phyloP scores from a whole-genome alignment of 2,329 filamentous ascomycete genomes.

The Pyrenophora seminiperda region DNA sequence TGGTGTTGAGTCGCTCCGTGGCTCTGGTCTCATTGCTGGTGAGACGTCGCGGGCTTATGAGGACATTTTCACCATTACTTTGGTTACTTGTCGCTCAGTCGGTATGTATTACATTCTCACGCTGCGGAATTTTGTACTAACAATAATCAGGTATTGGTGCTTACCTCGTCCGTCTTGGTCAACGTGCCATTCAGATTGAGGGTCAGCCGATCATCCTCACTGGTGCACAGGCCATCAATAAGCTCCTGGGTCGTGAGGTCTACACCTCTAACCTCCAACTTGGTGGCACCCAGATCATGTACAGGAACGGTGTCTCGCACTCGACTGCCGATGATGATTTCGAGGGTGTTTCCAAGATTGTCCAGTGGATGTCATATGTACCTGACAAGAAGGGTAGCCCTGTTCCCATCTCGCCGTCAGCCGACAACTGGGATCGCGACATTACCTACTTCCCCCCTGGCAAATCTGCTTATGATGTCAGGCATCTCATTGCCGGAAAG shows the following conservation, averaged over 20 bases:
- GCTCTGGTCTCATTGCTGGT: slow-evolving; percentile 96
- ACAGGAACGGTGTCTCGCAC: slow-evolving; percentile 99
- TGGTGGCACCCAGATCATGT: slow-evolving; percentile 99
- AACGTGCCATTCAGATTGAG: slow-evolving; percentile 98
- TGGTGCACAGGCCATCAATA: slow-evolving; percentile 96
- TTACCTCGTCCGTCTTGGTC: slow-evolving; percentile 95
- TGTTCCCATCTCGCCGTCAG: slow-evolving; percentile 85
- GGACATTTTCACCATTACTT: slow-evolving; percentile 97
- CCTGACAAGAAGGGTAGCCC: slow-evolving; percentile 93
- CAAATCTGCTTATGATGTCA: slow-evolving; percentile 88
- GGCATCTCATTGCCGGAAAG: slow-evolving; percentile 90
- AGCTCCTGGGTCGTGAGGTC: slow-evolving; percentile 94
- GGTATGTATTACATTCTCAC: slow-evolving; percentile 57
- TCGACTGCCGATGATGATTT: slow-evolving; percentile 98
- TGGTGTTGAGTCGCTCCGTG: slow-evolving; percentile 95
- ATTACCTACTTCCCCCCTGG: slow-evolving; percentile 78
- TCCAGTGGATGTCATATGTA: slow-evolving; percentile 97
- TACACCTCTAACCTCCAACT: slow-evolving; percentile 99
- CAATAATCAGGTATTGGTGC: slow-evolving; percentile 79
- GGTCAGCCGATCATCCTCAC: slow-evolving; percentile 98
- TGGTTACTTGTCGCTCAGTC: slow-evolving; percentile 97
- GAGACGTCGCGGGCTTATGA: slow-evolving; percentile 96
- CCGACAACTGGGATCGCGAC: slow-evolving; percentile 91
- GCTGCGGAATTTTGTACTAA: slow-evolving; percentile 39
- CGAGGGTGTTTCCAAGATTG: slow-evolving; percentile 95